Percentiles rank a stretch among this genome's conserved stretches.
Conservation (phyloP, 1,284 basidiomycete species). For the Veloboletus limbatus region DNA sequence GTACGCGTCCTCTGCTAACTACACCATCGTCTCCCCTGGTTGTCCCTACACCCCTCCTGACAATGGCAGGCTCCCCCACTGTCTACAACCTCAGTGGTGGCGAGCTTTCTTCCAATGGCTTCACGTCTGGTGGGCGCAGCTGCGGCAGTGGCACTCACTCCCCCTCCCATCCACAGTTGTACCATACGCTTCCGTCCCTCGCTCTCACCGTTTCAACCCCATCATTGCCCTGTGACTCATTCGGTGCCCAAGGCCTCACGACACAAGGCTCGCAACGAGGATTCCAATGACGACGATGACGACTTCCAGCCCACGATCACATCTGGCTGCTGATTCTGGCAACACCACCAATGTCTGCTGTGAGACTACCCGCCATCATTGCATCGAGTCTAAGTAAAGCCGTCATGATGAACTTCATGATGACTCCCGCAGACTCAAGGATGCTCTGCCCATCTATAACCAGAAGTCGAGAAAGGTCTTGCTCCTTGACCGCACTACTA, state of each 20-base stretch:
- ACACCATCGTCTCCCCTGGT: conserved; percentile 55
- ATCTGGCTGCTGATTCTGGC: too few species aligned
- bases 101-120: conserved; percentile 66
- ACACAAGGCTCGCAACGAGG: conserved; percentile 56
- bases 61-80: too few species aligned
- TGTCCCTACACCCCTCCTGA: conserved; percentile 69
- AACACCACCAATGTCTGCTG: conserved; percentile 63
- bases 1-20: too few species aligned
- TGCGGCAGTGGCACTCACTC: conserved; percentile 64
- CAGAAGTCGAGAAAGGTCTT: conserved; percentile 89
- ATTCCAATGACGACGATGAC: conserved; percentile 60
- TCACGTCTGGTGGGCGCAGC: conserved; percentile 60
- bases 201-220: conserved; percentile 73
- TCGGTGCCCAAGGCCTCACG: conserved; percentile 52
- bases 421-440: conserved; percentile 82
- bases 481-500: conserved; percentile 81
- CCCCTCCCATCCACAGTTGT: conserved; percentile 47
- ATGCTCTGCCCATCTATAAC: conserved; percentile 77
- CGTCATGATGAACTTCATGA: conserved; percentile 84
- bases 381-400: conserved; percentile 85
- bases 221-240: conserved; percentile 52
- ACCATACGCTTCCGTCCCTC: conserved; percentile 64
- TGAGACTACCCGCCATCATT: conserved; percentile 81
- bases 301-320: conserved; percentile 56
- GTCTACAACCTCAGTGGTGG: conserved; percentile 66